These are phyloP conservation scores for Malus hybrid DNA, from an alignment of 331 rosid genomes.

Conservation along the genomic window DNA sequence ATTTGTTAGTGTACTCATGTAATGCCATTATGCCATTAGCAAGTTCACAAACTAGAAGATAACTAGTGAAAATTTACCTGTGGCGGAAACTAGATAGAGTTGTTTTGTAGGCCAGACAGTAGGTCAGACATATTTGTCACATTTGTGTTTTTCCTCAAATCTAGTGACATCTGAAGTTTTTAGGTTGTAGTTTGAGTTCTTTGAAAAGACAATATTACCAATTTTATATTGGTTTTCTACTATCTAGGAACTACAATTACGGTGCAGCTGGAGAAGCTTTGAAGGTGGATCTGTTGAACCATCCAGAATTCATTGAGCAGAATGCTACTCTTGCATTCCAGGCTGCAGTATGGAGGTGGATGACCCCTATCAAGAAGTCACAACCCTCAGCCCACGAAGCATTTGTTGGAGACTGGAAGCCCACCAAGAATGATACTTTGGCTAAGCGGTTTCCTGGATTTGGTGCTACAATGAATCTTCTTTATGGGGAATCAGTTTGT, in stretches of 20 bases:
- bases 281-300: conserved; percentile 60
- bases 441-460: conserved; percentile 72
- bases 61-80: neutral
- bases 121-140: neutral
- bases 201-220: neutral
- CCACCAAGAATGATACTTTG: conserved; percentile 78
- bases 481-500: conserved; percentile 69
- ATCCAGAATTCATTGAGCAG: conserved; percentile 93
- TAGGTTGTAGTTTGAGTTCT: neutral
- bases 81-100: neutral
- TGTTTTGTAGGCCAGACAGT: neutral
- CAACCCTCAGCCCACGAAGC: conserved; percentile 86
- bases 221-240: conserved; percentile 6
- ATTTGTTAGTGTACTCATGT: neutral
- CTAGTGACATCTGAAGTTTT: neutral
- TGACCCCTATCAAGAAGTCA: conserved; percentile 59
- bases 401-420: conserved; percentile 89
- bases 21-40: neutral
- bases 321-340: conserved; percentile 92
- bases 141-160: neutral
- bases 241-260: conserved; percentile 81
- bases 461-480: conserved; percentile 88
- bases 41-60: neutral
- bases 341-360: conserved; percentile 91
- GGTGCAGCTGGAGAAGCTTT: conserved; percentile 70